A percentile compares a stretch with the other conserved stretches of the same genome.
Conservation (phyloP, 768 basidiomycete genomes). For the Serendipita sp. region DNA sequence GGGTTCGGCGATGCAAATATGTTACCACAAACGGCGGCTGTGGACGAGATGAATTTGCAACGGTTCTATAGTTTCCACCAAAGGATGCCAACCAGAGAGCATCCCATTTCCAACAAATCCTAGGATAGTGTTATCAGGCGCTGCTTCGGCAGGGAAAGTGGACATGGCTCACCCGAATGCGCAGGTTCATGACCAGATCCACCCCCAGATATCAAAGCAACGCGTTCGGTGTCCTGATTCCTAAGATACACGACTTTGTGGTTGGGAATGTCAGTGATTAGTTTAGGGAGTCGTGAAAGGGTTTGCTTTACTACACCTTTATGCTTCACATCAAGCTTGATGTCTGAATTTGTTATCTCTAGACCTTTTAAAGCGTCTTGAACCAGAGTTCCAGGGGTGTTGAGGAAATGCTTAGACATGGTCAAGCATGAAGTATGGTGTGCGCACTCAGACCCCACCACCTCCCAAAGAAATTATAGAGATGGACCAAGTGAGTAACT, state of each 20-base stretch:
- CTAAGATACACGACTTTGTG: constrained; percentile 44
- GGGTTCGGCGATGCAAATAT: constrained; percentile 85
- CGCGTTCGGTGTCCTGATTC: constrained; percentile 42
- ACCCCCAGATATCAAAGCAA: constrained; percentile 68
- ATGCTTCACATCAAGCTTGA: constrained; percentile 52
- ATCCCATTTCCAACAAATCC: constrained; percentile 48
- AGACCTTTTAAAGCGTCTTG: constrained; percentile 58
- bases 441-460: neutral
- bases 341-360: constrained; percentile 42
- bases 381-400: constrained; percentile 52
- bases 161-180: constrained; percentile 37
- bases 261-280: no score
- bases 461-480: neutral
- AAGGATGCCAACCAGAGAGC: constrained; percentile 36
- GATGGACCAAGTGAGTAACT: neutral
- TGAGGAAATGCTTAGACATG: constrained; percentile 56
- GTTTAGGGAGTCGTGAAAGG: neutral
- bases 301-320: constrained; percentile 36
- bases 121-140: neutral
- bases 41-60: constrained; percentile 10
- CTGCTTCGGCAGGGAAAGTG: constrained; percentile 3
- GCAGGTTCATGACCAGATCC: constrained; percentile 86
- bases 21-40: constrained; percentile 68
- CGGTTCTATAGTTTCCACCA: neutral
- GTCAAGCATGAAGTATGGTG: constrained; percentile 1